phyloP scores from a whole-genome alignment of 805 yeast genomes.

The Yarrowia sp. region DNA sequence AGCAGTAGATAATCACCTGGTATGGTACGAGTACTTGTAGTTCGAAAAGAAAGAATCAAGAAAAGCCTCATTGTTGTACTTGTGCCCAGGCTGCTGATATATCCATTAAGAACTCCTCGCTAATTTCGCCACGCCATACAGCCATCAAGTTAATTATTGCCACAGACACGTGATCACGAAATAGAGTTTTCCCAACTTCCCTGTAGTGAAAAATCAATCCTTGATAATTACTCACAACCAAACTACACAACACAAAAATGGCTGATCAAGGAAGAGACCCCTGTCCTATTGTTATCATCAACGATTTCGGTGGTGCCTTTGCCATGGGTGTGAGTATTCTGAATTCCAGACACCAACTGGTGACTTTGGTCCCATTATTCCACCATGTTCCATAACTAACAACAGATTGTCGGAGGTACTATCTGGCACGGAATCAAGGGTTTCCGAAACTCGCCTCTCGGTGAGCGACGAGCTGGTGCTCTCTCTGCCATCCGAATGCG shows the following conservation, averaged over 20 bases:
- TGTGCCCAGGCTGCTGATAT: too few species aligned
- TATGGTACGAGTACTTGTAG: too few species aligned
- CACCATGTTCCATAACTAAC: slow-evolving; percentile 17
- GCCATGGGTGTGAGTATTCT: slow-evolving; percentile 78
- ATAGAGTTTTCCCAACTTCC: slow-evolving; percentile 16
- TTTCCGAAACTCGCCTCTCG: slow-evolving; percentile 92
- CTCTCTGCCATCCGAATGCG: slow-evolving; percentile 87
- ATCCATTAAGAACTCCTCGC: too few species aligned
- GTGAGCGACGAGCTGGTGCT: slow-evolving; percentile 91
- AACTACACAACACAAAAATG: slow-evolving; percentile 16
- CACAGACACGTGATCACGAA: not conserved
- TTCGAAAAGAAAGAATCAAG: too few species aligned
- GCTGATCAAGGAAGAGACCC: slow-evolving; percentile 96
- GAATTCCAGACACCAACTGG: not conserved
- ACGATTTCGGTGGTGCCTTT: slow-evolving; percentile 98
- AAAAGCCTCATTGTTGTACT: too few species aligned
- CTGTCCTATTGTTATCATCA: slow-evolving; percentile 92
- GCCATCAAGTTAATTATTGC: not conserved
- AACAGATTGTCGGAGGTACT: slow-evolving; percentile 82
- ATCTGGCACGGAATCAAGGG: slow-evolving; percentile 99
- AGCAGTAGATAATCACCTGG: too few species aligned
- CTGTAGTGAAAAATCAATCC: slow-evolving; percentile 14
- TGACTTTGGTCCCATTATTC: not conserved
- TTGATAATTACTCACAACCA: slow-evolving; percentile 21
- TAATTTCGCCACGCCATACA: too few species aligned